phyloP scores from a whole-genome alignment of 75 land plant genomes.

The Selaginella moellendorffii region DNA sequence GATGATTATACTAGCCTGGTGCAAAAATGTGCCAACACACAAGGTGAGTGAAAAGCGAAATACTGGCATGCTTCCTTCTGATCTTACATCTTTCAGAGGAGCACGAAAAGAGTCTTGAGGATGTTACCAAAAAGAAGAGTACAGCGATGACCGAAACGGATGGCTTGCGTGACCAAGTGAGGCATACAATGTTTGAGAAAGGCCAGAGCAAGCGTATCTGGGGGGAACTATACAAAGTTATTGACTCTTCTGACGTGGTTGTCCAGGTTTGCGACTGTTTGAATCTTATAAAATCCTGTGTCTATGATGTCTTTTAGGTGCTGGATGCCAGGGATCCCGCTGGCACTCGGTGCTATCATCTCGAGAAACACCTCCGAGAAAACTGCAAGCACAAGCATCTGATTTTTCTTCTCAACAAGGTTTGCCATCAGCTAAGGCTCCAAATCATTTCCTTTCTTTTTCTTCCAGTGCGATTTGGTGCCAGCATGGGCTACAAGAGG shows the following conservation, averaged over 20 bases:
- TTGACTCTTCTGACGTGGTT: conserved; percentile 98
- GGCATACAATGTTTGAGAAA: conserved; percentile 96
- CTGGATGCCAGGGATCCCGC: conserved; percentile 94
- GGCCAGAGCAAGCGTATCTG: conserved; percentile 97
- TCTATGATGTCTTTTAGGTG: conserved; percentile 30
- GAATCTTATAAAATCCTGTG: background rate
- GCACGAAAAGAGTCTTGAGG: conserved; percentile 57
- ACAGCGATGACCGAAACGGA: conserved; percentile 23
- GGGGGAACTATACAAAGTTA: conserved; percentile 98
- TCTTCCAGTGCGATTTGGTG: conserved; percentile 77
- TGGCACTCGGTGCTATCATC: conserved; percentile 82
- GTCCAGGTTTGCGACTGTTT: conserved; percentile 46
- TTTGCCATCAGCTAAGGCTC: too few species aligned
- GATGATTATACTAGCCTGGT: conserved; percentile 59
- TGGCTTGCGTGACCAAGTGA: conserved; percentile 67
- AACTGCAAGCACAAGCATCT: conserved; percentile 89
- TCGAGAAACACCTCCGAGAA: conserved; percentile 83
- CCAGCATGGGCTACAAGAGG: conserved; percentile 98
- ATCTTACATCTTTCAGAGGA: conserved; percentile 31
- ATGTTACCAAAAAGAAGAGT: background rate
- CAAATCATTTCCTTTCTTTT: too few species aligned
- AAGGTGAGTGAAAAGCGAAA: conserved; percentile 59
- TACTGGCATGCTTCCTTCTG: too few species aligned
- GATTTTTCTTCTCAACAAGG: conserved; percentile 84
- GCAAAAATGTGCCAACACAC: conserved; percentile 55